Conservation (phyloP, 345 rosid genomes). For the Raphanus raphanistrum region DNA sequence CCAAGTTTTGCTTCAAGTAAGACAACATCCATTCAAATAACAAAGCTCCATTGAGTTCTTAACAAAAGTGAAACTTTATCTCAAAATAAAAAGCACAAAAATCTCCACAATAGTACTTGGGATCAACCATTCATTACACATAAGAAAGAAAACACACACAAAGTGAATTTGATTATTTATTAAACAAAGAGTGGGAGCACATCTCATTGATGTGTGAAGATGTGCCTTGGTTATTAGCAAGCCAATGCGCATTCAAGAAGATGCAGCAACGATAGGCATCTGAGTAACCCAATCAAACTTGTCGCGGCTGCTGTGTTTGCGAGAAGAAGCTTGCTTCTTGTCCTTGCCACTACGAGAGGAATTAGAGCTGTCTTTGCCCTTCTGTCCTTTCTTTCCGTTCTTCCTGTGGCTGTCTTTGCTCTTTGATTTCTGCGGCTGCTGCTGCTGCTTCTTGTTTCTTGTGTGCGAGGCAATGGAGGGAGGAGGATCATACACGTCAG, state of each 20-base stretch:
- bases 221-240: conserved; percentile 13
- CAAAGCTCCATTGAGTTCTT: conserved; percentile 14
- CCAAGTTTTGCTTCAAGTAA: not conserved
- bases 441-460: conserved; percentile 48
- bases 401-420: conserved; percentile 58
- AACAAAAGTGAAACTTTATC: conserved; percentile 2
- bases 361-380: conserved; percentile 50
- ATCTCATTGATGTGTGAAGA: conserved; percentile 1
- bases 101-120: not conserved
- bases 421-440: conserved; percentile 57
- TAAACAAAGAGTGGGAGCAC: conserved; percentile 3
- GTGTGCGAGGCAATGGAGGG: conserved; percentile 73
- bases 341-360: conserved; percentile 53
- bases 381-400: conserved; percentile 72
- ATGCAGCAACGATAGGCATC: conserved; percentile 63
- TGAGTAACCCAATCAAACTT: conserved; percentile 38
- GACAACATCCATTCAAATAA: not conserved
- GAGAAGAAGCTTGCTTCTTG: conserved; percentile 57
- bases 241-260: conserved; percentile 42
- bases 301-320: conserved; percentile 41
- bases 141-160: conserved; percentile 5
- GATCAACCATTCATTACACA: conserved; percentile 9
- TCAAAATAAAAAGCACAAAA: not conserved
- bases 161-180: not conserved
- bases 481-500: conserved; percentile 85